phyloP scores from a whole-genome alignment of 495 filamentous ascomycete genomes.

The Chlorociboria aeruginascens region DNA sequence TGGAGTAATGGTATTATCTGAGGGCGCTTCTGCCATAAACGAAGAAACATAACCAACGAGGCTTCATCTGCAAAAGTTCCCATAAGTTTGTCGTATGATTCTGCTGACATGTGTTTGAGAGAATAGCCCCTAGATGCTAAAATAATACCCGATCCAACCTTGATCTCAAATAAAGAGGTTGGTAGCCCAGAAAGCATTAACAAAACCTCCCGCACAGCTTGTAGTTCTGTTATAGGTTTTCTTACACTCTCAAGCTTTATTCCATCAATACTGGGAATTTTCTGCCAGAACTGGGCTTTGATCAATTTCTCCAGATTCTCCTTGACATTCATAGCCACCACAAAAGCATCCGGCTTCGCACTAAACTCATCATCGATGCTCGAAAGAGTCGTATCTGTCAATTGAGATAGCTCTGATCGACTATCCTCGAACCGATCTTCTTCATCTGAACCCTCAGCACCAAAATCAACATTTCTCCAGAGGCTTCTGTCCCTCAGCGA shows the following conservation, averaged over 20 bases:
- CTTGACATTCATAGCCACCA: slow-evolving; percentile 24
- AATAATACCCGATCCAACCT: background rate
- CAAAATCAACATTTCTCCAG: slow-evolving; percentile 71
- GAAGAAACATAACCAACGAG: slow-evolving; percentile 10
- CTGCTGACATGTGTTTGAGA: slow-evolving; percentile 22
- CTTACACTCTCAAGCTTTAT: slow-evolving; percentile 23
- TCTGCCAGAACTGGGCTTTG: slow-evolving; percentile 55
- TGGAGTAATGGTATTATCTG: slow-evolving; percentile 36
- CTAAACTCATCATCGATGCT: slow-evolving; percentile 28
- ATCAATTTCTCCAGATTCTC: slow-evolving; percentile 35
- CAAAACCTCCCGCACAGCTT: slow-evolving; percentile 63
- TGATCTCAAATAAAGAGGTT: slow-evolving; percentile 52
- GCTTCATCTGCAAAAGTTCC: slow-evolving; percentile 23
- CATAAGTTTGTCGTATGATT: slow-evolving; percentile 19
- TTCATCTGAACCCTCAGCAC: slow-evolving; percentile 49
- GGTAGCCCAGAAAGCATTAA: slow-evolving; percentile 77
- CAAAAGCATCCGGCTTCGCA: slow-evolving; percentile 26
- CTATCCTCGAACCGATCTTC: slow-evolving; percentile 30
- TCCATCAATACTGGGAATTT: slow-evolving; percentile 13
- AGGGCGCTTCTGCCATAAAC: slow-evolving; percentile 12
- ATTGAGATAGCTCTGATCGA: slow-evolving; percentile 7
- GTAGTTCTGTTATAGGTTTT: slow-evolving; percentile 52
- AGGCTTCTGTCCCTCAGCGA: slow-evolving; percentile 56
- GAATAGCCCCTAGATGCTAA: slow-evolving; percentile 17
- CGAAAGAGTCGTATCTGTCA: slow-evolving; percentile 14